phyloP scores from a whole-genome alignment of 169 alveolate species.

The Besnoitia besnoiti region DNA sequence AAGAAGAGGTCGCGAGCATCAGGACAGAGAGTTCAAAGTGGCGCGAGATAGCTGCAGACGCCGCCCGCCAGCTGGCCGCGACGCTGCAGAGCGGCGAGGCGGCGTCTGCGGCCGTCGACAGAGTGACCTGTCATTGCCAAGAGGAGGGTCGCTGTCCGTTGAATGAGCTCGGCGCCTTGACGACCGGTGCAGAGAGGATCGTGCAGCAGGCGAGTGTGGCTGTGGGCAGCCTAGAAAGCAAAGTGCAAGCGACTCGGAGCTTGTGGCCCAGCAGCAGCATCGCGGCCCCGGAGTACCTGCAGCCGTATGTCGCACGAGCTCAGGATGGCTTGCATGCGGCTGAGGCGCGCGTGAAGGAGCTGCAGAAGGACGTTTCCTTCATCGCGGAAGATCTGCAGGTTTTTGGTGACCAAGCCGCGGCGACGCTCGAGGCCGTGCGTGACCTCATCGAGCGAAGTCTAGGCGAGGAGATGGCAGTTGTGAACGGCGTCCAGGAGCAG shows the following conservation, averaged over 20 bases:
- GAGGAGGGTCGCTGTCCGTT: background rate
- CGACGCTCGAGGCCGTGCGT: background rate
- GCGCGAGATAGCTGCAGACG: background rate
- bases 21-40: background rate
- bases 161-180: background rate
- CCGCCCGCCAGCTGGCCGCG: background rate
- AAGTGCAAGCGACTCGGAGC: background rate
- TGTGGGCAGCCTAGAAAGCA: background rate
- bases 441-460: background rate
- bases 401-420: background rate
- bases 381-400: background rate
- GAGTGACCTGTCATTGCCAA: background rate
- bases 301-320: background rate
- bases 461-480: background rate
- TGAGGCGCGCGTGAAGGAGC: background rate
- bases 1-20: background rate
- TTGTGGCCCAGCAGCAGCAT: background rate
- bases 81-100: background rate
- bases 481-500: background rate
- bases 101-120: background rate
- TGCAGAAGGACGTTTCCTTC: background rate
- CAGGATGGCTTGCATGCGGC: background rate
- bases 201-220: background rate
- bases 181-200: background rate
- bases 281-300: background rate